Percentiles rank a stretch among this genome's conserved stretches.
phyloP scores from a whole-genome alignment of 2,329 filamentous ascomycete species.

The Harringtonia lauricola region DNA sequence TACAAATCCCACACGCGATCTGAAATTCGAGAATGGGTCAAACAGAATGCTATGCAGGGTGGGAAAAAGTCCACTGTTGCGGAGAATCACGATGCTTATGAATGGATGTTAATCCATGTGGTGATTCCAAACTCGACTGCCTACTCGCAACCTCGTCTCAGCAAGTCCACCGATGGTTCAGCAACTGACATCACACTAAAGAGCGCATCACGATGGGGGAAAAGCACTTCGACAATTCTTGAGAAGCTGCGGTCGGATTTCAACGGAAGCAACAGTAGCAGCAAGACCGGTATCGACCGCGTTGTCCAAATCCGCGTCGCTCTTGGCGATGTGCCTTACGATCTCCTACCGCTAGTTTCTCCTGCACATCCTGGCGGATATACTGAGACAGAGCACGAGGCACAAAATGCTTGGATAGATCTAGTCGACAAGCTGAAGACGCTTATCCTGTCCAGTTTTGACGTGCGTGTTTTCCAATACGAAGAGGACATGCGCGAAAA shows the following conservation, averaged over 20 bases:
- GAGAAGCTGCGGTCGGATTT: slow-evolving; percentile 90
- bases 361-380: slow-evolving; percentile 54
- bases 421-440: slow-evolving; percentile 78
- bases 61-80: slow-evolving; percentile 54
- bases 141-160: slow-evolving; percentile 62
- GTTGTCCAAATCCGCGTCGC: slow-evolving; percentile 77
- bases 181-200: slow-evolving; percentile 38
- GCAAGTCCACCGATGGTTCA: slow-evolving; percentile 34
- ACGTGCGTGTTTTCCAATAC: slow-evolving; percentile 82
- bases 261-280: slow-evolving; percentile 62
- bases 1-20: slow-evolving; percentile 76
- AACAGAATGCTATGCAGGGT: slow-evolving; percentile 54
- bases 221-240: slow-evolving; percentile 55
- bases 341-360: slow-evolving; percentile 49
- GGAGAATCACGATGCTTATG: slow-evolving; percentile 92
- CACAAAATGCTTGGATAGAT: slow-evolving; percentile 73
- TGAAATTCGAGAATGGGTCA: slow-evolving; percentile 84
- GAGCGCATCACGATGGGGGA: slow-evolving; percentile 21
- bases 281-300: slow-evolving; percentile 62
- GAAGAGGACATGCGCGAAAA: slow-evolving; percentile 96
- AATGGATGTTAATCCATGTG: slow-evolving; percentile 91
- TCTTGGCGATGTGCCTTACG: slow-evolving; percentile 57
- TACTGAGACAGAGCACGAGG: slow-evolving; percentile 63
- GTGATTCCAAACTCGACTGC: slow-evolving; percentile 78
- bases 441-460: slow-evolving; percentile 80